Evolutionary conservation across 495 filamentous ascomycete species (phyloP), one percentile per base, ranked within the genome.

Genomic region (Penicillium nucicola): DNA sequence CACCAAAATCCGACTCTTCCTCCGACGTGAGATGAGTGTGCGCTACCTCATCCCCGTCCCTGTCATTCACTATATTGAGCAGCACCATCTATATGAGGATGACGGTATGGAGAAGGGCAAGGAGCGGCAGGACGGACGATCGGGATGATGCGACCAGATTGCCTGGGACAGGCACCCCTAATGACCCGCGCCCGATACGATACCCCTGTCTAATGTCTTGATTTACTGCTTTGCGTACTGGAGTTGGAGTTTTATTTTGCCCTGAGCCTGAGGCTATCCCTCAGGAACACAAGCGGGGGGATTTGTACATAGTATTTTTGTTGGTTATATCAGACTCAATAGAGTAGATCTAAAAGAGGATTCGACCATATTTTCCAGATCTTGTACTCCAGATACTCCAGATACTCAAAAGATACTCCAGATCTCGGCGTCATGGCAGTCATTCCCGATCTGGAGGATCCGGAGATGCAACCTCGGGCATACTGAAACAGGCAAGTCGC

Each of bases 1-100:
- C 38, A 95, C 90, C 25, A 93, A 92, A 68, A 91, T 96, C 45
- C 82, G 90, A 22, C 74, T 93, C 7, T 93, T 96, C 68, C 66
- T 92, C 41, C 79, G 85, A 52, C 82, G 86, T 56, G 87, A 90
- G 54, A 85, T 95, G 77, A 92, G 87, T 56, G 83, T 88, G 19
- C 78, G 78, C 49, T 87, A 83, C 50, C 57, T 86, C 15, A 81
- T 87, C 25, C 84, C 83, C 0, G 73, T 77, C 8, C 76, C 81
- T 1, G 86, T 90, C 37, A 87, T 90, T 30, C 71, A 86, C 45
- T 95, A 95, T 55, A 90, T 95, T 60, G 81, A 89, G 43, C 75
- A 88, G 51, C 74, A 92, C 57, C 77, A 71, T 20, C 75, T 95
- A 8, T 95, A 90, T 59, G 75, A 79, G 36, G 87, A 92, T 23